phyloP scores from a whole-genome alignment of 1,284 basidiomycete species.

The Naganishia cerealis region DNA sequence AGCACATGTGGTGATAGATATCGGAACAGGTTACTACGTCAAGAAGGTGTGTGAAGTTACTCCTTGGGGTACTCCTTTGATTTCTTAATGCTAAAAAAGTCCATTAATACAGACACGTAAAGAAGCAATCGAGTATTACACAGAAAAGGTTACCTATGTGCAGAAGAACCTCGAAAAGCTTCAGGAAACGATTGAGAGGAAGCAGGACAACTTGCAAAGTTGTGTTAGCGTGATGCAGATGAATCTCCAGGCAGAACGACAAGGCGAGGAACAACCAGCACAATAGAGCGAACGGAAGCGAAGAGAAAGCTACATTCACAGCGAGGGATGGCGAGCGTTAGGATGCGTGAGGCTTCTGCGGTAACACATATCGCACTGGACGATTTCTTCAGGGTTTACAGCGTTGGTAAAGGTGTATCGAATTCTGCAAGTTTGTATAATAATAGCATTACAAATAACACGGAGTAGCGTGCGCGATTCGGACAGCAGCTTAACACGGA shows the following conservation, averaged over 20 bases:
- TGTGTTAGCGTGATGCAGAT: slow-evolving; percentile 71
- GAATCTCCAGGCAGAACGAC: slow-evolving; percentile 60
- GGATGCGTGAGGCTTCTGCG: neutral
- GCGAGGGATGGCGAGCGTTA: neutral
- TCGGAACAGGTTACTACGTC: slow-evolving; percentile 95
- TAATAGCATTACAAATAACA: neutral
- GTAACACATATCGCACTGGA: neutral
- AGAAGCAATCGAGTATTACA: slow-evolving; percentile 77
- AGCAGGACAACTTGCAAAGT: slow-evolving; percentile 80
- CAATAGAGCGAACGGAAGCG: neutral
- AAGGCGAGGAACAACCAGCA: slow-evolving; percentile 19
- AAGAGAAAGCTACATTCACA: neutral
- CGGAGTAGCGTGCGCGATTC: neutral
- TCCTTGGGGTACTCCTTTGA: slow-evolving; percentile 2
- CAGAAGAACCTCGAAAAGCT: slow-evolving; percentile 74
- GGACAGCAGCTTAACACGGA: too few relatives aligned
- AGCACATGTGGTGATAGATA: slow-evolving; percentile 87
- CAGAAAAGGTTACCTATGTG: slow-evolving; percentile 73
- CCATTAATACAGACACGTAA: slow-evolving; percentile 63
- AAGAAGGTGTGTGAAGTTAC: slow-evolving; percentile 67
- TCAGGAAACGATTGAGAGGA: slow-evolving; percentile 80
- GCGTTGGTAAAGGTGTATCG: neutral
- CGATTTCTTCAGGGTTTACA: neutral
- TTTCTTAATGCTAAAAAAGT: slow-evolving; percentile 35
- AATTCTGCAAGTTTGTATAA: neutral